phyloP scores from a whole-genome alignment of 2,329 filamentous ascomycete species.

The Beauveria medogensis region DNA sequence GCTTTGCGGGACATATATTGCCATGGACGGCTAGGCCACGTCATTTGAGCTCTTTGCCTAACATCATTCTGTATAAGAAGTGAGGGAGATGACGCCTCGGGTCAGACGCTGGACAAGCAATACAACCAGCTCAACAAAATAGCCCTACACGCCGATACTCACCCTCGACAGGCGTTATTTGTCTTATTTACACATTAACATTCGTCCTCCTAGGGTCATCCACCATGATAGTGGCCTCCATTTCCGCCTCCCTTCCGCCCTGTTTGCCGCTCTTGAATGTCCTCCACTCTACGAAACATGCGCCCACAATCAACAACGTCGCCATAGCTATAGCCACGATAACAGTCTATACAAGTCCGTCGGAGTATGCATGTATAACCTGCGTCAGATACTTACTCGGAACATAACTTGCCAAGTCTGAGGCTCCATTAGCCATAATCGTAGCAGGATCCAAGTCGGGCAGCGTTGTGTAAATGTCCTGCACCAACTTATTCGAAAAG shows the following conservation, averaged over 20 bases:
- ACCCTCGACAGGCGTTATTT: too few species aligned
- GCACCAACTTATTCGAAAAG: conserved; percentile 1
- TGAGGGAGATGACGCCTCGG: too few species aligned
- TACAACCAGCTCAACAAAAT: too few species aligned
- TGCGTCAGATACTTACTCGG: neutral
- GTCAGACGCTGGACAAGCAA: too few species aligned
- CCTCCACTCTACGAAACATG: conserved; percentile 14
- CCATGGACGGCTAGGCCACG: too few species aligned
- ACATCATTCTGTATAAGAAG: too few species aligned
- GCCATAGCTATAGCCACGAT: neutral
- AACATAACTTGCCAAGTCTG: neutral
- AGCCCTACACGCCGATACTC: too few species aligned
- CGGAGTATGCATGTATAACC: neutral
- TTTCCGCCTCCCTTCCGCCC: neutral
- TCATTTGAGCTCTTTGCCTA: too few species aligned
- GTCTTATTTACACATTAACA: neutral
- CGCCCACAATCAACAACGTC: neutral
- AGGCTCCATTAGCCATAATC: neutral
- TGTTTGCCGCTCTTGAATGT: conserved; percentile 12
- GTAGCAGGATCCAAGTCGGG: neutral
- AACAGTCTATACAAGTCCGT: neutral
- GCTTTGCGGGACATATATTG: too few species aligned
- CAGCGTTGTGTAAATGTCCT: neutral
- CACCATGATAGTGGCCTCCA: neutral
- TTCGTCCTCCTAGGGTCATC: neutral